Base-by-base conservation (phyloP, 768 basidiomycete species). In the Rickenella mellea region DNA sequence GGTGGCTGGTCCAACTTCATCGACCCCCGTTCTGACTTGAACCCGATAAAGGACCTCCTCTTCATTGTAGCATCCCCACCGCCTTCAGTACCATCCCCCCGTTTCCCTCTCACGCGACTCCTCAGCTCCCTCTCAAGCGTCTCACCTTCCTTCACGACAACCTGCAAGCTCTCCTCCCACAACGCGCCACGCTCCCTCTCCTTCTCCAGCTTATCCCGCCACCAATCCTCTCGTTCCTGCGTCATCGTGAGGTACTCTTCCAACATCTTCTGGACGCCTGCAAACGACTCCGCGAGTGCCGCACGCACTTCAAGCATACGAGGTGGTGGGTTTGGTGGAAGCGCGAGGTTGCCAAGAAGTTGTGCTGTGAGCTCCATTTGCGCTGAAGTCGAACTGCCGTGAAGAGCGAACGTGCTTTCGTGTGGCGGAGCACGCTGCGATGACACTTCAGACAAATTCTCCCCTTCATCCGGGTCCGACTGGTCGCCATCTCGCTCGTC, bases 151-250 rank as follows among this genome's bases (percentile, higher is more conserved):
- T 73, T 70, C 1, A 92, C 91, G 6, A 93, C 90, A 2, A 78
- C 76, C 42, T 82, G 78, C 54, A 97, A 60, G 57, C 86, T 93
- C 62, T 90, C 83, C 61, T 94, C 92, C 93, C 93, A 97, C 21
- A 91, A 66, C 9, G 55, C 64, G 53, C 80, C 78, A 20, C 79
- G 67, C 50, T 71, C 66, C 37, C 70, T 67, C 55, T 90, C 85
- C 20, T 74, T 71, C 48, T 71, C 71, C 8, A 91, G 64, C 50
- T 78, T 73, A 24, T 68, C 62, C 43, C 69, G 70, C 67, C 78
- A 92, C 74, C 83, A 96, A 38, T 74, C 71, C 48, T 96, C 93
- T n/a, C 93, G 70, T 44, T 83, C 80, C 42, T 69, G 67, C 5
- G 71, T 67, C 76, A 92, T 86, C 32, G 70, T 59, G 2, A 78